Evolutionary conservation across 768 basidiomycete species (phyloP).

Genomic region (Tricholoma hemisulphureum): DNA sequence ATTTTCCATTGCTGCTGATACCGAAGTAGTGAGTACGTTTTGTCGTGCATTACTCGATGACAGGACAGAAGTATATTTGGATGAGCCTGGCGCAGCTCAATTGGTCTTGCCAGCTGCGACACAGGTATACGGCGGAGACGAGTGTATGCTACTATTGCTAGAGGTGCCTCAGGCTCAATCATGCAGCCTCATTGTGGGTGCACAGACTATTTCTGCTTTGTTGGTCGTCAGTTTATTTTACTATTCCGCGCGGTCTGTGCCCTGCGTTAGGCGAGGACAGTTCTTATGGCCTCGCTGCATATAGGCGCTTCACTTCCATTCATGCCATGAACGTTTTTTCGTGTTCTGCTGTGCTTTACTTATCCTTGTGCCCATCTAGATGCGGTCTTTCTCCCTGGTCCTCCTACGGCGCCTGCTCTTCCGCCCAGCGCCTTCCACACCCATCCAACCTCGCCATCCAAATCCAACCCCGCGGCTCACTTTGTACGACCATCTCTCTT

Average conservation of each 20-base stretch:
- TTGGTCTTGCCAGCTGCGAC: too few species aligned
- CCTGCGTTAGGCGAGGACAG: background rate
- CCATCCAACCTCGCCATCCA: slow-evolving; percentile 12
- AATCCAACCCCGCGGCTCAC: slow-evolving; percentile 42
- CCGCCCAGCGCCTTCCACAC: slow-evolving; percentile 44
- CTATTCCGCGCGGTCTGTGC: too few species aligned
- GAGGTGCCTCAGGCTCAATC: too few species aligned
- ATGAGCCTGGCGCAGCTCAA: background rate
- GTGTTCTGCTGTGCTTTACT: background rate
- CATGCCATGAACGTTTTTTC: background rate
- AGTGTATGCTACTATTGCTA: too few species aligned
- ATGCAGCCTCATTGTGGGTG: too few species aligned
- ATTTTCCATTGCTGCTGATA: slow-evolving; percentile 74
- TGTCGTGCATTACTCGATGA: background rate
- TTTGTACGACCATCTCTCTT: slow-evolving; percentile 75
- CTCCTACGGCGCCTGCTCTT: slow-evolving; percentile 65
- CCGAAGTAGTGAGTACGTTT: slow-evolving; percentile 65
- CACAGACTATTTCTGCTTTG: too few species aligned
- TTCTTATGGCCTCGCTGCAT: background rate
- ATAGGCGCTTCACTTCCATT: background rate
- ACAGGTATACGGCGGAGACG: too few species aligned
- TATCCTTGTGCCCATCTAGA: slow-evolving; percentile 40
- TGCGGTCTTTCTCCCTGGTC: slow-evolving; percentile 84
- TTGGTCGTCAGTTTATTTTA: too few species aligned
- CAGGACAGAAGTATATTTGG: background rate